Base-by-base conservation (phyloP, 495 filamentous ascomycete species). In the Patellaria atrata region DNA sequence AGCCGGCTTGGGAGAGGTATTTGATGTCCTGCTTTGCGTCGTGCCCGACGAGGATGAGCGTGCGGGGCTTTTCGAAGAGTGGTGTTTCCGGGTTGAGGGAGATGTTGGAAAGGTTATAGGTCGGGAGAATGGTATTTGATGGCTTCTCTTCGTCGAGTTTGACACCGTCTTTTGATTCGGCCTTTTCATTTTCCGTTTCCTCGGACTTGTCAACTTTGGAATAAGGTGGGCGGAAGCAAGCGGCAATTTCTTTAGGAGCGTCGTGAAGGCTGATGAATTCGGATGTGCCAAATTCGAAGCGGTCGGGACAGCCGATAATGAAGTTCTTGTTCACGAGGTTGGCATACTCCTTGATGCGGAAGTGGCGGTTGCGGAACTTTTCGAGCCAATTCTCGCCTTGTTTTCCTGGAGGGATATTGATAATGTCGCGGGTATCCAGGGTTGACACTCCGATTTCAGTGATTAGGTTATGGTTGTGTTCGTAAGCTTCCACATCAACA, bases 401-500 rank as follows among this genome's bases (percentile, higher is more conserved):
- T 8, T 62, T 42, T 8, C 79, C 78, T 14, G 81, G 80, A 2
- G 70, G 45, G 16, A 73, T 16, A 9, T 49, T 52, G 12, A 45
- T 43, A 21, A 68, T 57, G 38, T 79, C 68, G 7, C 56, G 42
- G 3, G 78, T 83, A 56, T 97, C 89, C 14, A 97, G 70, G 7
- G 68, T 73, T 6, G 82, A 75, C 30, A 97, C 64, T 22, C 89
- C 89, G 34, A 97, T 64, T 52, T 97, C 89, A 3, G 84, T 92
- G 40, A 94, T 60, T 1, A 65, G 47, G 28, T 59, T 56, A 3
- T 65, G 61, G 34, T 71, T 57, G 17, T 53, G 50, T 55, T 96
- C 87, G 41, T 74, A 87, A 5, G 74, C 70, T 53, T 97, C 89
- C 20, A 85, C 51, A 48, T 97, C 87, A 27, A 94, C 58, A 41